Evolutionary conservation across 164 flowering plant genomes (phyloP), one percentile per base, ranked within the genome.

Genomic region (Kalanchoe fedtschenkoi): DNA sequence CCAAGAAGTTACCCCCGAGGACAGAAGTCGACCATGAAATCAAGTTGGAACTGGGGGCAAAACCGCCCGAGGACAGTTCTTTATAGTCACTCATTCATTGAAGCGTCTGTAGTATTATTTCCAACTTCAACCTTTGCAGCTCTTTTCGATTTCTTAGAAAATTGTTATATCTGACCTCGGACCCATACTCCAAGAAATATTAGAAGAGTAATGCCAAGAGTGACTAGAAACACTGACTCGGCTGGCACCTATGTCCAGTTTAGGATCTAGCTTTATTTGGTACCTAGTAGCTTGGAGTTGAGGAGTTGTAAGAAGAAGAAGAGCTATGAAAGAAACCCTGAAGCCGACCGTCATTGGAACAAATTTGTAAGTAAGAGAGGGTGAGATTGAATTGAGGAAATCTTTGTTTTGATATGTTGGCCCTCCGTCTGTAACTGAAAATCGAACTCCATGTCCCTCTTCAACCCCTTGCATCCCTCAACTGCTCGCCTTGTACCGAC

Each of bases 41-140:
- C n/a, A n/a, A n/a, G n/a, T n/a, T n/a, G n/a, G n/a, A n/a, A n/a
- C n/a, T n/a, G n/a, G n/a, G n/a, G n/a, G n/a, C n/a, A n/a, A n/a
- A n/a, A n/a, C n/a, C n/a, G n/a, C n/a, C n/a, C n/a, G n/a, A n/a
- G n/a, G n/a, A n/a, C 46, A 42, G 46, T 42, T 42, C 46, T 19
- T 15, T 91, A 76, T 67, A 91, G 81, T 92, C 98, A 89, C 70
- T 91, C 98, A 69, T 91, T 96, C 79, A 81, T 65, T 7, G 92
- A 84, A 37, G 86, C 83, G 78, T 89, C 93, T 28, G 74, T 78
- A 61, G 84, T 73, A 37, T 69, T 74, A 42, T 96, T 87, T 62
- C 97, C 96, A 63, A 88, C 90, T 78, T 91, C 97, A 64, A 91
- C 96, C 84, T 87, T 87, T 13, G 89, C 77, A 16, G 82, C 81